A percentile compares a stretch with the other conserved stretches of the same genome.
These are phyloP conservation scores for Syzygium syzygioides DNA, from an alignment of 441 rosid genomes.

Conservation along the genomic window DNA sequence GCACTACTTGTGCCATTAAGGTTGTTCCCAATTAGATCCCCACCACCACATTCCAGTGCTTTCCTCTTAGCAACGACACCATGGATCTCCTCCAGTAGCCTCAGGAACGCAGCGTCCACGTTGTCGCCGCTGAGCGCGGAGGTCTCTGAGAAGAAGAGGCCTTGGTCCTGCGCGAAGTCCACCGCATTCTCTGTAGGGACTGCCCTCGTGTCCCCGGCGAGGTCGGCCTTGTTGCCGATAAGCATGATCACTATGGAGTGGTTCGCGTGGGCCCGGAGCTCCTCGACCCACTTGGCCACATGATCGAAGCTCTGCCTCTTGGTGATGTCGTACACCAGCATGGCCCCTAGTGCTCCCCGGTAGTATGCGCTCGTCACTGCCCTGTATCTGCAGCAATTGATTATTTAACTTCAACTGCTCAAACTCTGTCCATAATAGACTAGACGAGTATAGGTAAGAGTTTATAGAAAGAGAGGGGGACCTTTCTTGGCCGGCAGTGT, in stretches of 20 bases:
- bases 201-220: constrained; percentile 29
- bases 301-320: constrained; percentile 45
- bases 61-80: constrained; percentile 36
- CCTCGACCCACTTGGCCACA: constrained; percentile 56
- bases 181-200: constrained; percentile 45
- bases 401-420: not conserved
- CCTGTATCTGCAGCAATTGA: constrained; percentile 37
- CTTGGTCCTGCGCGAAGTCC: constrained; percentile 49
- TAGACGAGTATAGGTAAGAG: not conserved
- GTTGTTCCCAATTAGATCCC: constrained; percentile 16
- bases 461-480: not conserved
- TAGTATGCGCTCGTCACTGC: constrained; percentile 64
- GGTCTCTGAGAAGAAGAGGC: constrained; percentile 47
- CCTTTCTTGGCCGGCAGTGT: constrained; percentile 72
- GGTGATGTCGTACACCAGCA: constrained; percentile 58
- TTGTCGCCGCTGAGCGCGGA: constrained; percentile 54
- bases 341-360: constrained; percentile 58
- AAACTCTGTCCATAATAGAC: not conserved
- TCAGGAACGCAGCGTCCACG: constrained; percentile 44
- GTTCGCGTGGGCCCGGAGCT: constrained; percentile 70
- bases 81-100: constrained; percentile 38
- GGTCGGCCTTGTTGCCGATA: constrained; percentile 54
- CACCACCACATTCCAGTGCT: constrained; percentile 21
- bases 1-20: not conserved
- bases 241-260: constrained; percentile 51